A percentile compares a stretch with the other conserved stretches of the same genome.
These are phyloP conservation scores for Phanerochaete carnosa DNA, from an alignment of 768 basidiomycete genomes.

Conservation along the genomic window DNA sequence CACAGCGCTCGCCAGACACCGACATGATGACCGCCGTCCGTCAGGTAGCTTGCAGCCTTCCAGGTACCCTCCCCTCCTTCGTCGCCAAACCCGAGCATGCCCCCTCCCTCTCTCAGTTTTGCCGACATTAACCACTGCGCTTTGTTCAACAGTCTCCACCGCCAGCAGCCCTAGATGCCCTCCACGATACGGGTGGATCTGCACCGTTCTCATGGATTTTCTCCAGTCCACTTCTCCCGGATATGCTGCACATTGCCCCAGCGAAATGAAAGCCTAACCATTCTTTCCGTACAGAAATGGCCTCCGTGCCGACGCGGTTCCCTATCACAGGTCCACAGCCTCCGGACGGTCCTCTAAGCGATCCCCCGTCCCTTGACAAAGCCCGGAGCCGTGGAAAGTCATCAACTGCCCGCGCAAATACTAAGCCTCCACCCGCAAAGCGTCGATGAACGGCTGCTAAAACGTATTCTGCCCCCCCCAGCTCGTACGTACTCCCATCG, in stretches of 20 bases:
- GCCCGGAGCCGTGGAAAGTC: neutral
- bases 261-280: constrained; percentile 4
- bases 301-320: constrained; percentile 1
- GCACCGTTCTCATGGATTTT: constrained; percentile 5
- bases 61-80: neutral
- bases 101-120: neutral
- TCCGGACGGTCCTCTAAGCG: neutral
- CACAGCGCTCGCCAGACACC: neutral
- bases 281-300: constrained; percentile 4
- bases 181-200: constrained; percentile 7
- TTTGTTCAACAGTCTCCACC: neutral
- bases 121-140: neutral
- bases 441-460: neutral
- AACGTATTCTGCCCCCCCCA: neutral
- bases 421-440: neutral
- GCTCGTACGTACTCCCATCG: constrained; percentile 3
- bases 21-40: neutral
- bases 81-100: neutral
- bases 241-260: constrained; percentile 5
- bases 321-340: neutral
- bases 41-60: neutral
- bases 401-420: neutral
- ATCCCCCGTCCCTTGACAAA: neutral
- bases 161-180: neutral
- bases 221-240: constrained; percentile 7